These are phyloP conservation scores for Annulohypoxylon truncatum DNA, from an alignment of 2,329 filamentous ascomycete genomes.

Conservation along the genomic window DNA sequence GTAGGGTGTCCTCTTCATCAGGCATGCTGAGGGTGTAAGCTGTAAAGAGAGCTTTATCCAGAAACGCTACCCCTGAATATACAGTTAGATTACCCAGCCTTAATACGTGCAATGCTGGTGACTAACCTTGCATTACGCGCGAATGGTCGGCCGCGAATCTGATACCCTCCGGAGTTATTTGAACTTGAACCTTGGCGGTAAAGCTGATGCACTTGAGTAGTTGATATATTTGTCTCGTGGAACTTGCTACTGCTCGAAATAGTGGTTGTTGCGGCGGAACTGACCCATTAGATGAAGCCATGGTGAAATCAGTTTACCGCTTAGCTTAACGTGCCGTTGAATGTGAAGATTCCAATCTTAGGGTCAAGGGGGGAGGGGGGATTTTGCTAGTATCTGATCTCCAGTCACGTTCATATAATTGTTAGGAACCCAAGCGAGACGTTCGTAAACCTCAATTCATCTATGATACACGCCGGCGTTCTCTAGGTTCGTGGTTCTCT, in stretches of 20 bases:
- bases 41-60: conserved; percentile 90
- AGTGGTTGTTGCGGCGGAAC: conserved; percentile 59
- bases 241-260: conserved; percentile 81
- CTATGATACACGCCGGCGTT: conserved; percentile 55
- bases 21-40: conserved; percentile 77
- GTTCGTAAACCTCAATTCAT: conserved; percentile 52
- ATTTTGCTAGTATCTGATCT: conserved; percentile 4
- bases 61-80: conserved; percentile 75
- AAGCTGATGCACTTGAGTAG: conserved; percentile 69
- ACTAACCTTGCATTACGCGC: conserved; percentile 87
- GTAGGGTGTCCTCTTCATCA: conserved; percentile 60
- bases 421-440: conserved; percentile 39
- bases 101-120: conserved; percentile 17
- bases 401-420: conserved; percentile 41
- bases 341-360: conserved; percentile 39
- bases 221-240: conserved; percentile 79
- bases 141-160: conserved; percentile 90
- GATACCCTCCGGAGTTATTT: conserved; percentile 86
- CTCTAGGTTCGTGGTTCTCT: conserved; percentile 41
- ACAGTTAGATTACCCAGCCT: conserved; percentile 38
- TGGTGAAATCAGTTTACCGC: conserved; percentile 26
- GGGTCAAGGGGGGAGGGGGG: not conserved
- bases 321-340: not conserved
- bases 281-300: conserved; percentile 42
- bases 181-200: conserved; percentile 69